Base-by-base conservation (phyloP, 2,329 filamentous ascomycete species). In the Cladosporium sp. region DNA sequence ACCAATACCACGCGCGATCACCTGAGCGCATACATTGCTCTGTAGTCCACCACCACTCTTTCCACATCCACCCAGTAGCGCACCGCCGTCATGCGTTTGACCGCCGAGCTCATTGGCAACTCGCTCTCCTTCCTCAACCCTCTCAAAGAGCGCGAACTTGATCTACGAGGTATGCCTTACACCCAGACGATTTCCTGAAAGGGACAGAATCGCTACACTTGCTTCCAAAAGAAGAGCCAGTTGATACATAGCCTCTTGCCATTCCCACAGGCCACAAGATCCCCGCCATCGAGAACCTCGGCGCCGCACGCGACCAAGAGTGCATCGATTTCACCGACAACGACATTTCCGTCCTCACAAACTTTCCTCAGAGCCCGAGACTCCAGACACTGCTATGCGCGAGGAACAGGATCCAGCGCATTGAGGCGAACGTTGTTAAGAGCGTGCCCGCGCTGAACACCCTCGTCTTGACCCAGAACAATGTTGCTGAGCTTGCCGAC, bases 271-370 rank as follows among this genome's bases (percentile, higher is more conserved):
- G 95, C 84, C 93, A 98, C 83, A 93, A 96, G 84, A 98, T 99
- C 79, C 92, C 94, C 75, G 87, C 90, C 68, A 97, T 99, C 83
- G 95, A 99, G 85, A 99, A 99, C 81, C 82, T 99, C 82, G 95
- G 95, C 84, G 92, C 93, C 77, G 94, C 95, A 74, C 74, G 96
- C 92, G 92, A 93, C 74, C 93, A 96, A 86, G 95, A 98, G 83
- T 89, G 92, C 71, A 96, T 99, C 84, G 95, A 99, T 82, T 90
- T 99, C 75, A 98, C 95, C 80, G 95, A 99, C 84, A 99, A 99
- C 80, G 93, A 97, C 80, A 94, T 99, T 75, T 88, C 92, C 73
- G 84, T 90, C 59, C 87, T 99, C 70, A 90, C 89, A 71, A 97
- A 97, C 82, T 97, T 99, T 78, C 95, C 95, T 3, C 88, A 96